phyloP scores from a whole-genome alignment of 1,284 basidiomycete genomes.

The Ceratobasidium sp. region DNA sequence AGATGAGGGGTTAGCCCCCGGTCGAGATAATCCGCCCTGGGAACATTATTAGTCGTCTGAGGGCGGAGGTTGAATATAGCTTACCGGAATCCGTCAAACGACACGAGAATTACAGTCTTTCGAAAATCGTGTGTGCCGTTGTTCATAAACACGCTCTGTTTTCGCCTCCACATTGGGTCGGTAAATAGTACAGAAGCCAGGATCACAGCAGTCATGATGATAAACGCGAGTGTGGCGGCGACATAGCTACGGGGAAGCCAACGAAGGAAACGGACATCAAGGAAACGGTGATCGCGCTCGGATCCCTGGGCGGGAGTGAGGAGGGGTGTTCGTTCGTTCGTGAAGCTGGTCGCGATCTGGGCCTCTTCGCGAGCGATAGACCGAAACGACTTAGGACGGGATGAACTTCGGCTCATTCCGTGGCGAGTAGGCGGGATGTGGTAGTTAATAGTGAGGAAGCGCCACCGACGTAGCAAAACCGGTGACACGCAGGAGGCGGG shows the following conservation, averaged over 20 bases:
- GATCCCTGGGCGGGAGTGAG: conserved; percentile 7
- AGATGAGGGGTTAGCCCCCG: conserved; percentile 83
- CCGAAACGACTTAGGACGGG: no score
- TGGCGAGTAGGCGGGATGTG: no score
- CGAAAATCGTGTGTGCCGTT: conserved; percentile 83
- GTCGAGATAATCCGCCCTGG: conserved; percentile 84
- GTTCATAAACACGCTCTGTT: conserved; percentile 34
- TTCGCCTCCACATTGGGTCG: conserved; percentile 34
- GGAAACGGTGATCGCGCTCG: conserved; percentile 9
- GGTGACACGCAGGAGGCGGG: no score
- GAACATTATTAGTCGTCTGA: not conserved
- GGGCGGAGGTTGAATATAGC: conserved; percentile 49
- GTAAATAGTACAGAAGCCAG: conserved; percentile 25
- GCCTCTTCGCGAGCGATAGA: no score
- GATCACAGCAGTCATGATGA: conserved; percentile 2
- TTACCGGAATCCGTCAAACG: conserved; percentile 85
- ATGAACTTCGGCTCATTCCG: no score
- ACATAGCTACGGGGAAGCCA: conserved; percentile 37
- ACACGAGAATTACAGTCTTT: conserved; percentile 83
- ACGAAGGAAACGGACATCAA: conserved; percentile 5
- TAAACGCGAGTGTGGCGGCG: conserved; percentile 25
- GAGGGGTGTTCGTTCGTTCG: no score
- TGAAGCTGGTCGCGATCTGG: no score
- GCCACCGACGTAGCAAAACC: no score
- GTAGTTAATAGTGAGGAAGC: no score